Evolutionary conservation across 2,329 filamentous ascomycete genomes (phyloP).

Genomic region (Botrytis galanthina): DNA sequence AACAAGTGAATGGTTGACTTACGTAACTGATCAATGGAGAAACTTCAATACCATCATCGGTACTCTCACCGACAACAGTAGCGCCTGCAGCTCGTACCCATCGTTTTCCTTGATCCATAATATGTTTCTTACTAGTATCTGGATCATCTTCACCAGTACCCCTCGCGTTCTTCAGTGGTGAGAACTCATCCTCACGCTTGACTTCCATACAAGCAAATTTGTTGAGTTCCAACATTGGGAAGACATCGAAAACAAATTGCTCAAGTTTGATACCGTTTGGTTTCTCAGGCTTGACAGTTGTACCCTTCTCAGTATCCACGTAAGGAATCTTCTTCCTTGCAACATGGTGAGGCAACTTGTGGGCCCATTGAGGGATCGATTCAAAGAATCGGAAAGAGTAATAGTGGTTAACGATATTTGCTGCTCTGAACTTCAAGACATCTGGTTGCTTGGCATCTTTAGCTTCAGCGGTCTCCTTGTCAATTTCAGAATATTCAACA

Average conservation of each 20-base stretch:
- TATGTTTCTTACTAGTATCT: conserved; percentile 87
- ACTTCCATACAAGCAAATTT: conserved; percentile 97
- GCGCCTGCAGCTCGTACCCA: conserved; percentile 82
- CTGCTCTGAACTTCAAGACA: conserved; percentile 91
- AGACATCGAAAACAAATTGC: conserved; percentile 98
- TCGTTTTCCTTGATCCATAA: conserved; percentile 82
- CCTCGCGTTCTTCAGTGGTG: conserved; percentile 85
- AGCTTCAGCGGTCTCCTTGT: conserved; percentile 82
- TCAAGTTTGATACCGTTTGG: conserved; percentile 99
- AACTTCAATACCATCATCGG: conserved; percentile 74
- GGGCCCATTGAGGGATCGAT: conserved; percentile 80
- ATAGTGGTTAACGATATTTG: conserved; percentile 99
- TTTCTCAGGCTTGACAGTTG: conserved; percentile 84
- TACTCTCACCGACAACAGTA: conserved; percentile 63
- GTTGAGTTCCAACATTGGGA: conserved; percentile 78
- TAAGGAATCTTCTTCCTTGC: conserved; percentile 98
- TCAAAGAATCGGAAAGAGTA: conserved; percentile 94
- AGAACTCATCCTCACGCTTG: conserved; percentile 95
- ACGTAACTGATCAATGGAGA: conserved; percentile 95
- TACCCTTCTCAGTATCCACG: conserved; percentile 72
- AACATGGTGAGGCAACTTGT: conserved; percentile 90
- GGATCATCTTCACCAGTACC: conserved; percentile 90
- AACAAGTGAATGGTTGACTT: conserved; percentile 47
- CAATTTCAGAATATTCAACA: conserved; percentile 98
- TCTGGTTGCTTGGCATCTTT: conserved; percentile 76